Conservation (phyloP, 2,329 filamentous ascomycete species). For the Venturiaceae sp. region DNA sequence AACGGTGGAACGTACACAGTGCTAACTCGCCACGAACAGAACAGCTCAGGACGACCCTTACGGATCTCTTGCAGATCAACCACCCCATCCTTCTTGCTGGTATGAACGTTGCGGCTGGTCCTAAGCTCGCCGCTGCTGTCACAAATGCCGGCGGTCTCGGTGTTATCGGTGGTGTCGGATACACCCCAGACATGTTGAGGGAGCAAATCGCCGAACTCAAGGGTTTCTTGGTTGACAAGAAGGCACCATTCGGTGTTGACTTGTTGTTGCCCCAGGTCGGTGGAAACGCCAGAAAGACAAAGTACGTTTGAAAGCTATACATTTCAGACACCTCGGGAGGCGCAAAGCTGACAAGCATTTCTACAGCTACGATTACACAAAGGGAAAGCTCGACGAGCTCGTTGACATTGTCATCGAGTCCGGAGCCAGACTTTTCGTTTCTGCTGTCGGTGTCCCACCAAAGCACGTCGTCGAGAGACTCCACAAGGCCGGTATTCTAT, state of each 20-base stretch:
- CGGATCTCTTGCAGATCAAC: slow-evolving; percentile 95
- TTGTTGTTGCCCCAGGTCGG: slow-evolving; percentile 90
- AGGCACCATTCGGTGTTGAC: slow-evolving; percentile 90
- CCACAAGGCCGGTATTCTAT: slow-evolving; percentile 77
- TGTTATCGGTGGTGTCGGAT: slow-evolving; percentile 90
- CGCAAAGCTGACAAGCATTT: background rate
- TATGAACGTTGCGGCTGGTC: slow-evolving; percentile 98
- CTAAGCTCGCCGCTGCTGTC: slow-evolving; percentile 91
- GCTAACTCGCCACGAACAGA: background rate
- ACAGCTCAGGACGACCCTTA: slow-evolving; percentile 73
- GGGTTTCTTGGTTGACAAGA: slow-evolving; percentile 78
- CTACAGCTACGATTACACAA: slow-evolving; percentile 94
- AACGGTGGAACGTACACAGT: background rate
- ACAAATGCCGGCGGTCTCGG: slow-evolving; percentile 94
- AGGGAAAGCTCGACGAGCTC: slow-evolving; percentile 90
- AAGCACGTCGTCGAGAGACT: slow-evolving; percentile 82
- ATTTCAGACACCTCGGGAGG: background rate
- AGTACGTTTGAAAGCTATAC: slow-evolving; percentile 41
- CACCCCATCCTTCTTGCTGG: slow-evolving; percentile 92
- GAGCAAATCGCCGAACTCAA: slow-evolving; percentile 96
- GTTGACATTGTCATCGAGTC: slow-evolving; percentile 88
- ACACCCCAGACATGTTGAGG: slow-evolving; percentile 93
- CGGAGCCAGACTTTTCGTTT: slow-evolving; percentile 88
- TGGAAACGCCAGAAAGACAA: slow-evolving; percentile 89
- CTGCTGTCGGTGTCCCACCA: slow-evolving; percentile 87